Conservation (phyloP, 2,329 filamentous ascomycete genomes). For the Polychaeton citri region DNA sequence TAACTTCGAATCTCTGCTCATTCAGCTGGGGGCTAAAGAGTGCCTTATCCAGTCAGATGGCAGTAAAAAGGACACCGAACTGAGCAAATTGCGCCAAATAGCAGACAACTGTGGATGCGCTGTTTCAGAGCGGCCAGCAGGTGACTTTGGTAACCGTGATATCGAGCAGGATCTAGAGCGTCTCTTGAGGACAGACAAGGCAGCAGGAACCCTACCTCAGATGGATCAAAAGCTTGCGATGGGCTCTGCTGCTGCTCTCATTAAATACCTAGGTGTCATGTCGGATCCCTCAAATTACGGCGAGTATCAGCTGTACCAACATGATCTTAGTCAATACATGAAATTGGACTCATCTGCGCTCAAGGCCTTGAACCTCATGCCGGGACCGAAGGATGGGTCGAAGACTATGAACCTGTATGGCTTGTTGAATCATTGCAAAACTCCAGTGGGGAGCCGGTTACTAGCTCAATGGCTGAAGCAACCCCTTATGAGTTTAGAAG, state of each 20-base stretch:
- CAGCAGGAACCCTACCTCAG: constrained; percentile 65
- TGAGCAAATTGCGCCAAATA: constrained; percentile 76
- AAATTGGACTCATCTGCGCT: constrained; percentile 91
- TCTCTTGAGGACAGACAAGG: constrained; percentile 73
- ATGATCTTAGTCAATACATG: constrained; percentile 95
- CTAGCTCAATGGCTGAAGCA: constrained; percentile 97
- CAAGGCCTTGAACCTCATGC: constrained; percentile 93
- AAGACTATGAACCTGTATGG: constrained; percentile 97
- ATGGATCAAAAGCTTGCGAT: constrained; percentile 91
- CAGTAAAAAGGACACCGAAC: constrained; percentile 70
- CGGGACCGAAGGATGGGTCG: constrained; percentile 81
- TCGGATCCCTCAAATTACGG: constrained; percentile 91
- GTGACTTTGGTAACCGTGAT: constrained; percentile 77
- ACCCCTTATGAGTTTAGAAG: constrained; percentile 77
- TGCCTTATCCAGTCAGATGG: constrained; percentile 74
- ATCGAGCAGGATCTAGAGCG: constrained; percentile 90
- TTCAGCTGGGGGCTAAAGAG: constrained; percentile 90
- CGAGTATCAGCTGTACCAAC: constrained; percentile 93
- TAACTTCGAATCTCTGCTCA: constrained; percentile 91
- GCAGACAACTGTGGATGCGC: constrained; percentile 87
- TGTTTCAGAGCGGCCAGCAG: constrained; percentile 61
- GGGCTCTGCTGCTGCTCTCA: constrained; percentile 83
- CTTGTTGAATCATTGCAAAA: constrained; percentile 93
- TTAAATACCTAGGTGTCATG: constrained; percentile 85
- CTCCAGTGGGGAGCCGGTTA: constrained; percentile 76